Percentiles rank a stretch among this genome's conserved stretches.
Evolutionary conservation across 257 asterid species (phyloP).

Genomic region (Rubia yunnanensis): DNA sequence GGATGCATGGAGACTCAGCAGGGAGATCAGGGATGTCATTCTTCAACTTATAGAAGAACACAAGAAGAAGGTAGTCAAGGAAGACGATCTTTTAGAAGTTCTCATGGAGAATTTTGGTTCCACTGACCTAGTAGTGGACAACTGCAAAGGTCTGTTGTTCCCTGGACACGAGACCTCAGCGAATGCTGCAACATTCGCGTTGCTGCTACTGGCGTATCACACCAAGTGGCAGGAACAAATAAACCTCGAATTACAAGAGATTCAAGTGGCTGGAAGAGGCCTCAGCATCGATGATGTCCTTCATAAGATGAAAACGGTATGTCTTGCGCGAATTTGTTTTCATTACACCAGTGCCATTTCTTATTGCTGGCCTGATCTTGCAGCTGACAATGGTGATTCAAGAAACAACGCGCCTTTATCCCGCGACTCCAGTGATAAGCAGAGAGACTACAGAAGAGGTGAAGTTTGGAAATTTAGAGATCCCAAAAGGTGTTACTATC

Average conservation of each 20-base stretch:
- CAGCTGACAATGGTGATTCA: constrained; percentile 8
- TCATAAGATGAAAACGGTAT: background rate
- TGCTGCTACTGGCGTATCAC: background rate
- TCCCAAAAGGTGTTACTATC: constrained; percentile 1
- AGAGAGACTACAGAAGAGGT: background rate
- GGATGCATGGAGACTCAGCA: constrained; percentile 4
- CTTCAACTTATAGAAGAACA: background rate
- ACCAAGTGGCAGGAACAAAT: background rate
- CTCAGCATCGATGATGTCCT: background rate
- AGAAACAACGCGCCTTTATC: constrained; percentile 5
- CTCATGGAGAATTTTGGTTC: background rate
- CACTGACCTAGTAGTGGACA: background rate
- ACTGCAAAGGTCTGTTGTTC: background rate
- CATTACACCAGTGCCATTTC: background rate
- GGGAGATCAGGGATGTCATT: background rate
- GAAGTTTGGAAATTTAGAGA: background rate
- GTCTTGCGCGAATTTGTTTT: background rate
- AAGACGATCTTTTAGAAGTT: background rate
- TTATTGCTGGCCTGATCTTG: background rate
- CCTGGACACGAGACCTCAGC: constrained; percentile 2
- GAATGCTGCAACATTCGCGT: background rate
- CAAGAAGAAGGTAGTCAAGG: background rate
- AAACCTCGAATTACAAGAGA: background rate
- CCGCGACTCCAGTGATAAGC: background rate
- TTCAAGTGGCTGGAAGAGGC: background rate